Percentiles rank a stretch among this genome's conserved stretches.
These are phyloP conservation scores for Vigna nakashimae DNA, from an alignment of 306 rosid species.

Conservation along the genomic window DNA sequence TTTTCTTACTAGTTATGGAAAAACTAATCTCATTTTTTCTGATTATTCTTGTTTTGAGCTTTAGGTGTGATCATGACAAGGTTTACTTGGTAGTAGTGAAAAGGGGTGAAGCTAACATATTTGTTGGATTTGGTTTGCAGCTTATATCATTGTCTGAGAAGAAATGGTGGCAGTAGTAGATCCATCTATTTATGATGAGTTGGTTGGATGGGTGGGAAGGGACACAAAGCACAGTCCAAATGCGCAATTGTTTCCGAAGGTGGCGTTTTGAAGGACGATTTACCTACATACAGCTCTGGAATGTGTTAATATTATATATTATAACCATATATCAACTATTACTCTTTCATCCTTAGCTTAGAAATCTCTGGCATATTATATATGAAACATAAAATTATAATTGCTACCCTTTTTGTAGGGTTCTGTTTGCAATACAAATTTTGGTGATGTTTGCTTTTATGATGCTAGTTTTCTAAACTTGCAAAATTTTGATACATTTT, in stretches of 20 bases:
- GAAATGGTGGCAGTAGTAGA: constrained; percentile 67
- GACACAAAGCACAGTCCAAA: constrained; percentile 32
- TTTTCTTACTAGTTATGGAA: no score
- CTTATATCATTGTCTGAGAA: constrained; percentile 82
- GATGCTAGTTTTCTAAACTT: no score
- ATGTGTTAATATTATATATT: constrained; percentile 48
- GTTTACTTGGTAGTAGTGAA: neutral
- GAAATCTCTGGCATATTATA: constrained; percentile 39
- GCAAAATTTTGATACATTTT: no score
- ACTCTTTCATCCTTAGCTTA: constrained; percentile 36
- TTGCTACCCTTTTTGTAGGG: constrained; percentile 44
- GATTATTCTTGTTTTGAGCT: neutral
- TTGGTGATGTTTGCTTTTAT: constrained; percentile 23
- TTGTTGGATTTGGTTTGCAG: constrained; percentile 62
- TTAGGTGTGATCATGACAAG: constrained; percentile 6
- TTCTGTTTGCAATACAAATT: constrained; percentile 49
- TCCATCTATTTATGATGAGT: neutral
- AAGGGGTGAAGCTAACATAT: constrained; percentile 30
- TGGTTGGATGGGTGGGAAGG: constrained; percentile 26
- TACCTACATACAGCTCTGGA: constrained; percentile 39
- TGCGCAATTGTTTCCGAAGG: constrained; percentile 23
- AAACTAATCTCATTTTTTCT: no score
- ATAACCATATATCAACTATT: constrained; percentile 15
- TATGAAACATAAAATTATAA: constrained; percentile 33
- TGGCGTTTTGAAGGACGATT: constrained; percentile 40